Base-by-base conservation (phyloP, 306 rosid species). In the Cercis canadensis region DNA sequence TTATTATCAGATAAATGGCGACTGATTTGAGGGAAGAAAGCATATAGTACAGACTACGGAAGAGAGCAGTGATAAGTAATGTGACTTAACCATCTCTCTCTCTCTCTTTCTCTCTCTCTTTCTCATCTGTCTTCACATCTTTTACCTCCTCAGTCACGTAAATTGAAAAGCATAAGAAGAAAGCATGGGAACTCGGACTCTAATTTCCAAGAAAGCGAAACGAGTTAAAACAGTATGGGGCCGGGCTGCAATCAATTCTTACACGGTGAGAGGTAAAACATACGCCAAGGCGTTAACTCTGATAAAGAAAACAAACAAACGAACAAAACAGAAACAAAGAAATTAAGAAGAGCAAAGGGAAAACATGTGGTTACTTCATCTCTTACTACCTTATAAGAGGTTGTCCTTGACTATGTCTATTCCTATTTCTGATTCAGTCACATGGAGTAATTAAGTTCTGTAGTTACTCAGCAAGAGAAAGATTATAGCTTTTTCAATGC, bases 91-190 rank as follows among this genome's bases (percentile, higher is more conserved):
- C 76, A 82, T 36, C 37, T 66, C 29, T 24, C 29, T 24, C 53
- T 9, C 16, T 47, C 53, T 21, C 40, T 34, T 36, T 76, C 40
- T 62, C 46, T 83, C 66, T 69, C 55, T 43, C 72, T 74, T 67
- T 64, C 75, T 60, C 56, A 31, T 70, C 83, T 84, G 81, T 57
- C 61, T 80, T 57, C 76, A 24, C 76, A 87, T 88, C 88, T 88
- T 88, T 90, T 90, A 78, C 77, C 94, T 77, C 69, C 94, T 90
- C 78, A 55, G 32, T 84, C 80, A 90, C 96, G 94, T 83, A 67
- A 90, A 69, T 76, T 55, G 76, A 65, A 70, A 78, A 67, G 85
- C 78, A 77, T 32, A 56, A 76, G 55, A 72, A 51, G 75, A 8
- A 31, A 47, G 75, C 79, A 53, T 80, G 80, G 82, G 84, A 62